Evolutionary conservation across 805 yeast species (phyloP), one percentile per base, ranked within the genome.

Genomic region (Ogataea paraovalis): DNA sequence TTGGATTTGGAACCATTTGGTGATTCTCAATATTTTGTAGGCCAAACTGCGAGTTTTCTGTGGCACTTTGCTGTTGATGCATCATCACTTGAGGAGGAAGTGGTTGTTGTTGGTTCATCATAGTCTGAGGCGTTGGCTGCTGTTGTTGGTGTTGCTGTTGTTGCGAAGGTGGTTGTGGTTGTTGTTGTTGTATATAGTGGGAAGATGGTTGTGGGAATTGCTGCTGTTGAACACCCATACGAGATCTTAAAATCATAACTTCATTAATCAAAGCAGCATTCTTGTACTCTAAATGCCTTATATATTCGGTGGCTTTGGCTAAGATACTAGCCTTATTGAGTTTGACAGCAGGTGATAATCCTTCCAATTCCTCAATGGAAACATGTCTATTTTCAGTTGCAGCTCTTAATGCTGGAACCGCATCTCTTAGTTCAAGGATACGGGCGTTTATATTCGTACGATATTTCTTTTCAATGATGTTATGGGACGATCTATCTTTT

Each of bases 391-490:
- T 64, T 3, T 70, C 73, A 16, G 71, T 66, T 7, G 83, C 83
- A 34, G 83, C 80, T 55, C 89, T 73, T 44, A 87, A 70, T 2
- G 94, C 68, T 3, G 96, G 96, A 16, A 87, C 95, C 2, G 88
- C 84, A 55, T 85, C 85, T 59, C 89, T 72, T 28, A 87, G 73
- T 39, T 82, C 84, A 30, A 78, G 54, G 41, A 87, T 85, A 62
- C 82, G 84, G 45, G 83, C 72, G 58, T 85, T 87, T 54, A 87
- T 84, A 59, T 87, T 86, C 19, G 87, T 83, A 55, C 95, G 67
- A 65, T 87, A 87, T 59, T 85, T 82, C 67, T 86, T 86, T 61
- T 87, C 95, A 55, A 87, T 83, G 73, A 85, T 80, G 59, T 86
- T 87, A 66, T 87, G 95, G 7, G 87, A 76, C 1, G 82, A 73